Evolutionary conservation across 1,284 basidiomycete species (phyloP), one percentile per base, ranked within the genome.

Genomic region (Papiliotrema flavescens): DNA sequence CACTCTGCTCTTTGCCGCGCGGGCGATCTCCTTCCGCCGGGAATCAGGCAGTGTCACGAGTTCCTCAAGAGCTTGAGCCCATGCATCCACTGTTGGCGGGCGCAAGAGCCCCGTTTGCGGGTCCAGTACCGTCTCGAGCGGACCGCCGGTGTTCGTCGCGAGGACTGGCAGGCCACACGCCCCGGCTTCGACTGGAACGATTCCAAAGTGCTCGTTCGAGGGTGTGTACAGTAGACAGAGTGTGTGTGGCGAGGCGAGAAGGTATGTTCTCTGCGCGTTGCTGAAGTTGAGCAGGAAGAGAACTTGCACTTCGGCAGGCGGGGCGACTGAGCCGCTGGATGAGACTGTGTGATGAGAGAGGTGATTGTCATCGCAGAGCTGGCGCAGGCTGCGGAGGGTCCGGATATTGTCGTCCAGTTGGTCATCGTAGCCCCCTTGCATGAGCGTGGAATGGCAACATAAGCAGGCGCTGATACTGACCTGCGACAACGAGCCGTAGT

Each of bases 141-240:
- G 95, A 0, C 95, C 95, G 34, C 96, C 95, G 49, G 83, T 88
- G 72, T 93, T 80, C 63, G 88, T 90, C 0, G 93, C 93, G 6
- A 98, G 75, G 0, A 98, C 89, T 0, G 93, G 92, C 0, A 98
- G 73, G 1, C 91, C 90, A 58, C 88, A 93, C 2, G 86, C 83
- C 92, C 98, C 97, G 0, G 85, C 94, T 74, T 98, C 96, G 5
- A 98, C 83, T 0, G 95, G 95, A 0, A 89, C 94, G 64, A 98
- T 98, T 1, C 95, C 95, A 70, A 98, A 96, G 74, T 98, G 95
- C 70, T 98, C 95, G 73, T 96, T 94, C 1, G 84, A 80, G 0
- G 96, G 95, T 0, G 96, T 98, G 74, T 98, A 98, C 3, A 98
- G 81, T 0, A 98, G 80, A 0, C 83, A 87, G 11, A 83, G 76